Percentiles rank a stretch among this genome's conserved stretches.
phyloP scores from a whole-genome alignment of 345 rosid species.

The Lepidium didymum region DNA sequence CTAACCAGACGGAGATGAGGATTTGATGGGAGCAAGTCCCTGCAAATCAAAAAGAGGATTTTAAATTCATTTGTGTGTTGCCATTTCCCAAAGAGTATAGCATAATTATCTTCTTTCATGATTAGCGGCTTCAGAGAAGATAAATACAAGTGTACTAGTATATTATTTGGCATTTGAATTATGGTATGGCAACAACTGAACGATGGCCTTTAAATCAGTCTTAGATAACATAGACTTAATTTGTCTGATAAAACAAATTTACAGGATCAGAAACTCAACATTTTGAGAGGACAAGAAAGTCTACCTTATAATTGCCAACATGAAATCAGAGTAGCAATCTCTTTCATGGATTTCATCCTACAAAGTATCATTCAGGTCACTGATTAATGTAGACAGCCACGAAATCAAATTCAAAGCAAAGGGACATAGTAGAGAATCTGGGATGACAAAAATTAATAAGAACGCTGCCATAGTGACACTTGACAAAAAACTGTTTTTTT shows the following conservation, averaged over 20 bases:
- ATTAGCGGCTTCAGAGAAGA: not conserved
- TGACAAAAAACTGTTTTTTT: no score
- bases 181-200: not conserved
- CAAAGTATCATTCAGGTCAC: constrained; percentile 28
- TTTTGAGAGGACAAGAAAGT: constrained; percentile 1
- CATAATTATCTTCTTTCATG: not conserved
- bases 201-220: not conserved
- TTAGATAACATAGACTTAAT: not conserved
- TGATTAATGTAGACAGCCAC: constrained; percentile 5
- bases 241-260: not conserved
- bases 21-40: constrained; percentile 80
- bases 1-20: constrained; percentile 92
- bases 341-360: constrained; percentile 99
- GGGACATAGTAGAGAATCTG: not conserved
- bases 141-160: not conserved
- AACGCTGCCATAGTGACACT: constrained; percentile 1
- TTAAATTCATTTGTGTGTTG: not conserved
- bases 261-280: not conserved
- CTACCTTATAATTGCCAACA: constrained; percentile 86
- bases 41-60: constrained; percentile 34
- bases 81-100: not conserved
- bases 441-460: not conserved
- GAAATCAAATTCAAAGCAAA: constrained; percentile 5
- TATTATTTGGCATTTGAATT: not conserved
- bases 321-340: constrained; percentile 91